Evolutionary conservation across 179 eudicot species (phyloP).

Genomic region (Drosera spatulata): DNA sequence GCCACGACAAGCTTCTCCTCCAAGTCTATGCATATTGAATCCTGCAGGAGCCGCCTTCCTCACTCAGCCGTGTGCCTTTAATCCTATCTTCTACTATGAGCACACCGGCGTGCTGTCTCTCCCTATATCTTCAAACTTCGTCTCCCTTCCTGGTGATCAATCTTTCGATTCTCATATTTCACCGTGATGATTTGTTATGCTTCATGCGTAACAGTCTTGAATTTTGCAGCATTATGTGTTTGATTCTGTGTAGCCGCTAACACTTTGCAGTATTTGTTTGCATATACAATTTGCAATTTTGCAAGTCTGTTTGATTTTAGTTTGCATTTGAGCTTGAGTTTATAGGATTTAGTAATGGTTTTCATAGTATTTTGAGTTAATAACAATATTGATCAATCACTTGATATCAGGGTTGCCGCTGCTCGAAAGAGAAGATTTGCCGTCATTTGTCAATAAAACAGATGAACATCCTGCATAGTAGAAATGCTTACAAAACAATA

Average conservation of each 20-base stretch:
- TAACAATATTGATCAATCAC: background rate
- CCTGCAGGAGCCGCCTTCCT: background rate
- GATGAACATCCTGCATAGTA: constrained; percentile 6
- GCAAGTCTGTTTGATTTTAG: no score
- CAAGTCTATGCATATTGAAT: background rate
- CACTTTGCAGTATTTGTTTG: no score
- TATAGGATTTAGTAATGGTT: no score
- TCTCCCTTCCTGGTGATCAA: background rate
- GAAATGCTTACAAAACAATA: constrained; percentile 5
- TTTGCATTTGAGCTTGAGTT: no score
- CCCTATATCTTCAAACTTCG: background rate
- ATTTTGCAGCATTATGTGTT: no score
- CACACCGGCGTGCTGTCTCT: background rate
- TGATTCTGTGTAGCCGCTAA: no score
- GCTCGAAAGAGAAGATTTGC: constrained; percentile 17
- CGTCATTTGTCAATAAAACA: constrained; percentile 14
- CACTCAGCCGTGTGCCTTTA: background rate
- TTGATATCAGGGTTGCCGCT: constrained; percentile 17
- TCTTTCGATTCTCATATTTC: no score
- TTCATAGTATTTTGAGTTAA: no score
- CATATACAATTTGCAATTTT: no score
- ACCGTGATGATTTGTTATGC: no score
- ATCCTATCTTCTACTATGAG: background rate
- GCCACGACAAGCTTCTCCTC: constrained; percentile 11
- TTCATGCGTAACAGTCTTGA: no score